A percentile compares a stretch with the other conserved stretches of the same genome.
Conservation (phyloP, 2,329 filamentous ascomycete species). For the Tolypocladium album region DNA sequence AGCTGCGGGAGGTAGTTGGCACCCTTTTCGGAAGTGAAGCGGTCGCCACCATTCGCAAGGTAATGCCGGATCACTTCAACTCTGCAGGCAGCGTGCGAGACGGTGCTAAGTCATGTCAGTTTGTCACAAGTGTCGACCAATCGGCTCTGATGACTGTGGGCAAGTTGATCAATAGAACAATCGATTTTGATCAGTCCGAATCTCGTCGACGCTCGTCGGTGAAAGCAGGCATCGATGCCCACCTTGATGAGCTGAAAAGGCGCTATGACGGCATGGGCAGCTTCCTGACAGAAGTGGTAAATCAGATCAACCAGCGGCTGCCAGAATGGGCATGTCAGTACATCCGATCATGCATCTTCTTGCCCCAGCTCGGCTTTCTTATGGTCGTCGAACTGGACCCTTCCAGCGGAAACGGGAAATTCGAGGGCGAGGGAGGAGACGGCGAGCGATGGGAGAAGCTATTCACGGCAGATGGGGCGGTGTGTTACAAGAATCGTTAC, state of each 20-base stretch:
- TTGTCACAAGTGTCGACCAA: constrained; percentile 49
- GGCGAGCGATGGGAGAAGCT: constrained; percentile 64
- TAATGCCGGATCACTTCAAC: constrained; percentile 16
- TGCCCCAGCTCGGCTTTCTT: constrained; percentile 86
- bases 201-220: constrained; percentile 64
- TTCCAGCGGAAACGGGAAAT: constrained; percentile 46
- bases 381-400: constrained; percentile 52
- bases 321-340: constrained; percentile 45
- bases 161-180: constrained; percentile 57
- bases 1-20: constrained; percentile 51
- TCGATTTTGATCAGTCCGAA: constrained; percentile 72
- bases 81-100: too few species aligned
- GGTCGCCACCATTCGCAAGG: constrained; percentile 11
- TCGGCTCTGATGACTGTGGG: constrained; percentile 54
- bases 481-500: constrained; percentile 77
- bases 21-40: constrained; percentile 9
- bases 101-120: constrained; percentile 20
- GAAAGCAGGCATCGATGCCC: constrained; percentile 55
- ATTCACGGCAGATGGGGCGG: constrained; percentile 59
- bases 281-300: constrained; percentile 58
- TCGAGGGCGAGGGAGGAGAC: constrained; percentile 45
- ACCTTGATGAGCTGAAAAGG: constrained; percentile 69
- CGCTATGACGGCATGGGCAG: constrained; percentile 68
- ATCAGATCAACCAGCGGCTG: constrained; percentile 50
- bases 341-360: constrained; percentile 70